Evolutionary conservation across 805 yeast species (phyloP), one percentile per base, ranked within the genome.

Genomic region (Kodamaea restingae): DNA sequence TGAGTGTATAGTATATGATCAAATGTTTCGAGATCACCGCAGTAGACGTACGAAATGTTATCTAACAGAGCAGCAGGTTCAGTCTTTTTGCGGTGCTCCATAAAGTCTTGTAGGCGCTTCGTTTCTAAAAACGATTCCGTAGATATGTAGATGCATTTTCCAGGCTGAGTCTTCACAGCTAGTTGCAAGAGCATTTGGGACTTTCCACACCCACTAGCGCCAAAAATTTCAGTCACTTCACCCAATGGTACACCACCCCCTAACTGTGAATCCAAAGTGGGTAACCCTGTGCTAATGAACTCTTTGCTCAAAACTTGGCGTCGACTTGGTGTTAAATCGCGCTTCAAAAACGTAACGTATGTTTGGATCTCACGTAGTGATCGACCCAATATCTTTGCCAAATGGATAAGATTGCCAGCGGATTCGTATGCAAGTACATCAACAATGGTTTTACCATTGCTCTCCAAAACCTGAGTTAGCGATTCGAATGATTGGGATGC

Each of bases 121-220:
- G 93, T 83, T 43, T 84, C 84, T 21, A 86, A 50, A 11, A 76
- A 75, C 3, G 84, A 75, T 54, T 90, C 97, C 0, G 96, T 90
- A 0, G 88, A 75, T 0, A 90, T 78, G 51, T 73, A 83, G n/a
- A 88, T 75, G n/a, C 55, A 47, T 42, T 39, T 25, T 25, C 15
- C 35, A 9, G 43, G 14, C 46, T 81, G 88, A 9, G 81, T 77
- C 2, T 79, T 63, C 3, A 79, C 62, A 2, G 84, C 69, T 37
- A 88, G 50, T 47, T 83, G 91, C 64, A 81, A 71, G 18, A 84
- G 61, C 3, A 90, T 61, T 48, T 90, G 95, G 0, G 96, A 81
- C 52, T 91, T 91, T 0, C 96, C 98, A 1, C 84, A 73, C 0
- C 95, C 85, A 36, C 95, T 79, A 18, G 82, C 84, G 0, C 98